Evolutionary conservation across 176 grass and related monocot species (phyloP), one percentile per base, ranked within the genome.

Genomic region (Elaeis guineensis): DNA sequence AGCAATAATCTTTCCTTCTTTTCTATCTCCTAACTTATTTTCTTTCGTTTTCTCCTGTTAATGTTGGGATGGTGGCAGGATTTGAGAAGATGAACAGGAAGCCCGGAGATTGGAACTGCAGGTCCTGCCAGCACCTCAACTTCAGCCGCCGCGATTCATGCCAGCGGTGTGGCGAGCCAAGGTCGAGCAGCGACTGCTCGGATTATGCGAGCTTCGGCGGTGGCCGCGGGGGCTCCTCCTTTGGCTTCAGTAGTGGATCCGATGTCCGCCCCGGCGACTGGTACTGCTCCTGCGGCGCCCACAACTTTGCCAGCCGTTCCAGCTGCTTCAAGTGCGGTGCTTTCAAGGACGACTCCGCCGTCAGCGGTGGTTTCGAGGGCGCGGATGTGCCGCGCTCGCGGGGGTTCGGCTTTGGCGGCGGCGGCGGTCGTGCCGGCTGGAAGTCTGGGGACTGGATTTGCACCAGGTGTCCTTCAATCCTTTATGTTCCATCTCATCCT

Each of bases 291-390:
- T 67, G 65, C 65, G 65, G 65, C 16, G 49, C 48, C 25, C 65
- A 67, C 51, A 67, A 67, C 65, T 67, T 67, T 51, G 65, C 65
- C 25, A 67, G 65, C 65, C 64, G 64, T 16, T 67, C 64, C 19
- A 67, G 51, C 51, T 67, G 65, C 51, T 67, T 67, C 65, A 55
- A 20, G 25, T 67, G 65, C 65, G 51, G 25, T 11, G 65, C 25
- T 1, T n/a, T 55, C 48, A 55, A 67, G 65, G 65, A 67, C 2
- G 65, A 67, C 23, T 8, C 65, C 25, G 51, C 51, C 16, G 23
- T 51, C 50, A 50, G 23, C 5, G 64, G 17, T 15, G 51, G 64
- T 14, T 67, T 67, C n/a, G 65, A 67, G 17, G 3, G 19, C 65
- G 65, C n/a, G n/a, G n/a, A 67, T 2, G 23, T 54, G 9, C 16